phyloP scores from a whole-genome alignment of 2,329 filamentous ascomycete genomes.

The Magnaporthiopsis incrustans region DNA sequence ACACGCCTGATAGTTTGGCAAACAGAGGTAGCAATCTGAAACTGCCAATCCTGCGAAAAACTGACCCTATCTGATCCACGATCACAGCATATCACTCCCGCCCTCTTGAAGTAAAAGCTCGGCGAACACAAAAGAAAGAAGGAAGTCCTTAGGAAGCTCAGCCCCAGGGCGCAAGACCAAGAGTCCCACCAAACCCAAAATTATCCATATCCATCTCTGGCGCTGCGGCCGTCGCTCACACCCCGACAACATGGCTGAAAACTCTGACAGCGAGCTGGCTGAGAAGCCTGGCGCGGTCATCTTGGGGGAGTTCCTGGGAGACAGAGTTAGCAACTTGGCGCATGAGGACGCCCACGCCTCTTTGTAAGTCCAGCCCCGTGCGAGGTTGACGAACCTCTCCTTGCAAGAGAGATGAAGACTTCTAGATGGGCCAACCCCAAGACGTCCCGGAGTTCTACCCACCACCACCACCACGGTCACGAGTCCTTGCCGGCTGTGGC shows the following conservation, averaged over 20 bases:
- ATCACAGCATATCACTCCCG: no score
- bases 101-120: no score
- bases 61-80: no score
- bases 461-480: neutral
- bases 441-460: neutral
- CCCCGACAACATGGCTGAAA: conserved; percentile 68
- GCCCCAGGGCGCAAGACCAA: no score
- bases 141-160: no score
- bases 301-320: conserved; percentile 66
- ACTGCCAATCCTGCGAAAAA: no score
- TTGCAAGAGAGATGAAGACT: neutral
- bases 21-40: no score
- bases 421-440: no score
- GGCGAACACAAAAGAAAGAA: no score
- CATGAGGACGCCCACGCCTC: neutral
- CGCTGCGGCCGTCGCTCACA: conserved; percentile 20
- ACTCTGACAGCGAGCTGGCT: conserved; percentile 80
- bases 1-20: no score
- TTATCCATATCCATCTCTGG: no score
- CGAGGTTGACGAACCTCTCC: conserved; percentile 6
- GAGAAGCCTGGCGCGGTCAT: conserved; percentile 71
- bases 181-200: no score
- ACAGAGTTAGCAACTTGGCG: conserved; percentile 9
- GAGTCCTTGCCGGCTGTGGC: neutral
- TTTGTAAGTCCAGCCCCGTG: neutral